phyloP scores from a whole-genome alignment of 23 red algal species.

The Gracilaria domingensis region DNA sequence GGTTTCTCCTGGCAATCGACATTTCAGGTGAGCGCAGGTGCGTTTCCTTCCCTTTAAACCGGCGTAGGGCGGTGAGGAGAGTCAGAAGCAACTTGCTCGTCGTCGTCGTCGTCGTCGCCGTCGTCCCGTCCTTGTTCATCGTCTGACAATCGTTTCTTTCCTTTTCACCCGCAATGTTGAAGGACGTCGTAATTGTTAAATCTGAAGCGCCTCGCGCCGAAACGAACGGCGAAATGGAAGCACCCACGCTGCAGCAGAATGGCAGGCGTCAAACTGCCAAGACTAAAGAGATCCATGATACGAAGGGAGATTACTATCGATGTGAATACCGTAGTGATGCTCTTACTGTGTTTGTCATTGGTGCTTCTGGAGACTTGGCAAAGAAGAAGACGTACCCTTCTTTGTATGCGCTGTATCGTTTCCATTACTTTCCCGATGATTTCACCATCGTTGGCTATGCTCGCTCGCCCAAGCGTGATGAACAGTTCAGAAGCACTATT shows the following conservation, averaged over 20 bases:
- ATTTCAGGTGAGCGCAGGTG: background rate
- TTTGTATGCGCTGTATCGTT: slow-evolving; percentile 84
- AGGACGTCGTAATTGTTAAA: slow-evolving; percentile 3
- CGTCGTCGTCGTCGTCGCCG: background rate
- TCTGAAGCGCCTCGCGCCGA: background rate
- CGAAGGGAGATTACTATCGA: slow-evolving; percentile 65
- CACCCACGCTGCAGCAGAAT: background rate
- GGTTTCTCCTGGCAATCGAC: background rate
- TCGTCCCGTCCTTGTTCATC: background rate
- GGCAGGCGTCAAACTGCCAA: background rate
- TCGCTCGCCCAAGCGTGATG: slow-evolving; percentile 75
- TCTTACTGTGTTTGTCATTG: slow-evolving; percentile 93
- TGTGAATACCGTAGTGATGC: slow-evolving; percentile 76
- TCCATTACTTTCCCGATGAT: slow-evolving; percentile 77
- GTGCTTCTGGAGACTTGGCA: slow-evolving; percentile 96
- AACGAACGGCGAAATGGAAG: background rate
- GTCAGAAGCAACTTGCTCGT: background rate
- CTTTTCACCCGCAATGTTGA: background rate
- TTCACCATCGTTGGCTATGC: slow-evolving; percentile 93
- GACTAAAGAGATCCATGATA: slow-evolving; percentile 21
- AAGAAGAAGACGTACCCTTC: slow-evolving; percentile 97
- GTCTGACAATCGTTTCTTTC: background rate
- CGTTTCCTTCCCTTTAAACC: background rate
- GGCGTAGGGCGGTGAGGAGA: background rate
- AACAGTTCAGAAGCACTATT: slow-evolving; percentile 74